phyloP scores from a whole-genome alignment of 345 rosid genomes.

The Crucihimalaya himalaica region DNA sequence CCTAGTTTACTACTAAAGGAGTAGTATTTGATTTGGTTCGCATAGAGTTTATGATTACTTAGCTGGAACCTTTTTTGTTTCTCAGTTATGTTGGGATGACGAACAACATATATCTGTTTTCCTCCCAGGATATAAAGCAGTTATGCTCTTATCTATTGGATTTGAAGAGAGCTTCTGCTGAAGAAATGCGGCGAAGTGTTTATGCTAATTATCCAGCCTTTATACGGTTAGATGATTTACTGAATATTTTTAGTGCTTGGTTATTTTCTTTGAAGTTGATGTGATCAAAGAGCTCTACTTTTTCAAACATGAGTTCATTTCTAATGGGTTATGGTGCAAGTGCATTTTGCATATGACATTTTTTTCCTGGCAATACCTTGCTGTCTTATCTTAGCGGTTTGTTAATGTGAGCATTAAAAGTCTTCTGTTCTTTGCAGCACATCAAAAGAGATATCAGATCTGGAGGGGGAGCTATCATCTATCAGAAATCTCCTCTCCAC shows the following conservation, averaged over 20 bases:
- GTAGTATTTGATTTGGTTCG: background rate
- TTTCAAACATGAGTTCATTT: background rate
- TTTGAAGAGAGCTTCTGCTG: slow-evolving; percentile 96
- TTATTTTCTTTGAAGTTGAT: slow-evolving; percentile 7
- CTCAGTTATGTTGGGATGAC: background rate
- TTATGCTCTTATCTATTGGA: slow-evolving; percentile 81
- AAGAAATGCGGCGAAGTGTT: slow-evolving; percentile 97
- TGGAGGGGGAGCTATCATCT: slow-evolving; percentile 95
- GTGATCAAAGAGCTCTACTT: background rate
- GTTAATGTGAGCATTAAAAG: slow-evolving; percentile 7
- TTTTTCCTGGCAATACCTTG: background rate
- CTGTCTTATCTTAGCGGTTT: background rate
- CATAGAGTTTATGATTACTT: background rate
- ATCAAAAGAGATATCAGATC: slow-evolving; percentile 96
- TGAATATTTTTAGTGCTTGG: slow-evolving; percentile 6
- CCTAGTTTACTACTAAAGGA: background rate
- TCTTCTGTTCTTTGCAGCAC: slow-evolving; percentile 59
- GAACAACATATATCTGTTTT: background rate
- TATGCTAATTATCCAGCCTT: slow-evolving; percentile 97
- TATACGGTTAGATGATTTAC: slow-evolving; percentile 62
- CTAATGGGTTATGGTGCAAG: slow-evolving; percentile 3
- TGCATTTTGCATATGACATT: slow-evolving; percentile 9
- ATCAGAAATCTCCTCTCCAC: slow-evolving; percentile 91
- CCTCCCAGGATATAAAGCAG: slow-evolving; percentile 80
- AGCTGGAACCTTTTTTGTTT: background rate